phyloP scores from a whole-genome alignment of 805 yeast species.

The Candida saitoana region DNA sequence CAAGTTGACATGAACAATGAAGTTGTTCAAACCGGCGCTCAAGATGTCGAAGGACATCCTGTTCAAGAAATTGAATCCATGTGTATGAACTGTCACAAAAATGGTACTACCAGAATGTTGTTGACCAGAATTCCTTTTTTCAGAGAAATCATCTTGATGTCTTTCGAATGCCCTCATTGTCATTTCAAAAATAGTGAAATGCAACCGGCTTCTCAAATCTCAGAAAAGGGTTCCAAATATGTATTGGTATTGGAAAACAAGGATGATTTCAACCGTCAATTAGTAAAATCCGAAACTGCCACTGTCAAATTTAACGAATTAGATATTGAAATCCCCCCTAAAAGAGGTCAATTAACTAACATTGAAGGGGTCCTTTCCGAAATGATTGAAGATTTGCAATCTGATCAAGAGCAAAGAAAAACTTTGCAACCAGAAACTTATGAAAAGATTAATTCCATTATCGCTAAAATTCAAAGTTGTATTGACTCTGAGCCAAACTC shows the following conservation, averaged over 20 bases:
- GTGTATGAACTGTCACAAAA: constrained; percentile 91
- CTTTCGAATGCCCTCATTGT: constrained; percentile 95
- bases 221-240: constrained; percentile 80
- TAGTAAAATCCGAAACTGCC: constrained; percentile 86
- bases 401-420: constrained; percentile 80
- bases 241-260: constrained; percentile 61
- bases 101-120: constrained; percentile 78
- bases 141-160: constrained; percentile 87
- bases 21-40: constrained; percentile 67
- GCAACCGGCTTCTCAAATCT: constrained; percentile 92
- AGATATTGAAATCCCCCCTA: constrained; percentile 93
- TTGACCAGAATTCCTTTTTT: constrained; percentile 89
- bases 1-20: constrained; percentile 41
- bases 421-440: constrained; percentile 68
- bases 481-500: constrained; percentile 64
- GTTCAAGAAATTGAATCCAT: constrained; percentile 93
- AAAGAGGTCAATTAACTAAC: constrained; percentile 88
- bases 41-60: constrained; percentile 84
- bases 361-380: constrained; percentile 85
- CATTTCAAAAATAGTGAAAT: constrained; percentile 86
- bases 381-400: constrained; percentile 73
- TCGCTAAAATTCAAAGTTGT: constrained; percentile 54
- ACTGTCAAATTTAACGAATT: constrained; percentile 74
- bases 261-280: constrained; percentile 82
- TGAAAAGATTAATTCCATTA: constrained; percentile 69